Percentiles rank a stretch among this genome's conserved stretches.
Conservation (phyloP, 2,329 filamentous ascomycete species). For the Diaporthe longicolla region DNA sequence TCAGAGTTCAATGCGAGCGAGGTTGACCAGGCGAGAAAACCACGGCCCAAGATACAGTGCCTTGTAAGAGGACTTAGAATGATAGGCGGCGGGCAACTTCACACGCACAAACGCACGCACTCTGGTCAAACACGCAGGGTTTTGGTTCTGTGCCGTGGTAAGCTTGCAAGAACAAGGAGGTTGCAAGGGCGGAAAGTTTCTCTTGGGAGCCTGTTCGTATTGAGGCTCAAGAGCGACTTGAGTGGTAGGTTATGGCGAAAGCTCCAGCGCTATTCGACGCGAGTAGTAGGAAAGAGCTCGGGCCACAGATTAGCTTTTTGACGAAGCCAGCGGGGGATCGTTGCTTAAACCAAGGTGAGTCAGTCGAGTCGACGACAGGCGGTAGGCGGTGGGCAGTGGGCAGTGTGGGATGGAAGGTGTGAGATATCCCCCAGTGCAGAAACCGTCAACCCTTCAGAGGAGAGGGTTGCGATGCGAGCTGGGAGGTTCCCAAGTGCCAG, state of each 20-base stretch:
- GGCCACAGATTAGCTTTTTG: slow-evolving; percentile 35
- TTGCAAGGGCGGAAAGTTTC: slow-evolving; percentile 1
- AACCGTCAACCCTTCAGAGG: background rate
- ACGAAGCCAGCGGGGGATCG: slow-evolving; percentile 25
- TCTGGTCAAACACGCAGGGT: slow-evolving; percentile 20
- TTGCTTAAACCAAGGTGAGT: slow-evolving; percentile 25
- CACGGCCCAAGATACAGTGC: background rate
- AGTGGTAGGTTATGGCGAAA: slow-evolving; percentile 10
- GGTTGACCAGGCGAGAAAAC: slow-evolving; percentile 24
- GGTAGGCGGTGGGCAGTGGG: background rate
- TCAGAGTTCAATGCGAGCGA: slow-evolving; percentile 28
- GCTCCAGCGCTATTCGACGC: background rate
- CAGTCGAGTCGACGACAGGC: slow-evolving; percentile 3
- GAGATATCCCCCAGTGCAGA: background rate
- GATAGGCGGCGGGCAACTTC: slow-evolving; percentile 8
- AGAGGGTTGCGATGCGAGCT: slow-evolving; percentile 3
- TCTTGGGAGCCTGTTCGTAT: background rate
- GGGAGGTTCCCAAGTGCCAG: slow-evolving; percentile 1
- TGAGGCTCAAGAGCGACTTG: slow-evolving; percentile 12
- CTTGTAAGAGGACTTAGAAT: background rate
- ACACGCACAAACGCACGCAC: slow-evolving; percentile 1
- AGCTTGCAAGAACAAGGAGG: slow-evolving; percentile 12
- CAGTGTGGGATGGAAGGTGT: background rate
- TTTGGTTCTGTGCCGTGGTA: background rate
- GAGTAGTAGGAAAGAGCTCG: slow-evolving; percentile 11